Percentiles rank a stretch among this genome's conserved stretches.
phyloP scores from a whole-genome alignment of 176 grass and related monocot species.

The Raddia guianensis region DNA sequence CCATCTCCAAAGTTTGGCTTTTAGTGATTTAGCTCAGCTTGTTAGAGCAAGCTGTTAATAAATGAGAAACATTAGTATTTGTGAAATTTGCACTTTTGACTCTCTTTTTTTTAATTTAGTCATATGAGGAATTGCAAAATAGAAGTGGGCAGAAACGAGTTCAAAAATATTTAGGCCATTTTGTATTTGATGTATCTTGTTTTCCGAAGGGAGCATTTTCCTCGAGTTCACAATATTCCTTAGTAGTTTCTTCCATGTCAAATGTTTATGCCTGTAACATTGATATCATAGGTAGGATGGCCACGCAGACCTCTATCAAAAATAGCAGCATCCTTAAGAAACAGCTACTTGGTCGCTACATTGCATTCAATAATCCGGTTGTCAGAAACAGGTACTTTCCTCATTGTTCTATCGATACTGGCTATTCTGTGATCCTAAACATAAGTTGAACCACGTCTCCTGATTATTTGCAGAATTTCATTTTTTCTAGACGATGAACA shows the following conservation, averaged over 20 bases:
- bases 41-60: not conserved
- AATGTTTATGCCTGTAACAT: slow-evolving; percentile 36
- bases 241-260: not conserved
- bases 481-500: slow-evolving; percentile 82
- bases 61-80: not conserved
- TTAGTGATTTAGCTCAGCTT: too few relatives aligned
- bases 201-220: not conserved
- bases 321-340: slow-evolving; percentile 90
- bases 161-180: not conserved
- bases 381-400: slow-evolving; percentile 50
- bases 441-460: slow-evolving; percentile 30
- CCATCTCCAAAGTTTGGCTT: too few relatives aligned
- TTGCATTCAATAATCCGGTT: slow-evolving; percentile 72
- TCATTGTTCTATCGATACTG: slow-evolving; percentile 16
- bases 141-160: not conserved
- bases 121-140: not conserved
- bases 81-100: not conserved
- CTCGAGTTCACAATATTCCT: slow-evolving; percentile 9
- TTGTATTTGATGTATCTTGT: not conserved
- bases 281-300: slow-evolving; percentile 83
- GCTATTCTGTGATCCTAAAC: slow-evolving; percentile 16
- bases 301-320: slow-evolving; percentile 90
- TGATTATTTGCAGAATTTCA: slow-evolving; percentile 62
- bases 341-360: slow-evolving; percentile 90
- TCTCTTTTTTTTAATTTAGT: not conserved